Base-by-base conservation (phyloP, 2,329 filamentous ascomycete genomes). In the Fusarium fujikuroi region DNA sequence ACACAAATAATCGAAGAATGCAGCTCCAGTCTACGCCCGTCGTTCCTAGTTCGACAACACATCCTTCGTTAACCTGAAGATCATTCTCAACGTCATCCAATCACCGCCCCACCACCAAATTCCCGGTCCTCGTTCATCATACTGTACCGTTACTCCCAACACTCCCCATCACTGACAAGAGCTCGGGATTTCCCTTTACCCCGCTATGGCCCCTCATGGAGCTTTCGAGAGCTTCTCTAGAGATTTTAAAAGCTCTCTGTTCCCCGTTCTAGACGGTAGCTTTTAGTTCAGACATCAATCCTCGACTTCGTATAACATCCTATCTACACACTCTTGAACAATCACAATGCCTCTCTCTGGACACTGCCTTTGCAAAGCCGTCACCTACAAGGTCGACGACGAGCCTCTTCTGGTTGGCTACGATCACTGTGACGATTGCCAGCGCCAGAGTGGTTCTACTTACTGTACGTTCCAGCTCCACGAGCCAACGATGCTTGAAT, bases 391-490 rank as follows among this genome's bases (percentile, higher is more conserved):
- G 79, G 84, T 82, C 57, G 85, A 87, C 80, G 87, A 88, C 32
- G 83, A 81, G 54, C 87, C 87, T 60, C 78, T 88, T 61, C 47
- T 88, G 80, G 89, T 88, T 58, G 91, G 87, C 72, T 92, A 92
- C 80, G 92, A 92, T 79, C 91, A 92, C 85, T 92, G 91, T 78
- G 91, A 92, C 79, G 91, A 92, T 83, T 92, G 91, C 86, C 91
- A 92, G 83, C 90, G 91, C 78, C 91, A 92, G 83, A 88, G 83
- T 57, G 91, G 91, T 73, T 92, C 90, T 23, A 92, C 91, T 65
- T 92, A 92, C 82, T 92, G 89, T 90, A 81, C 72, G 87, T 79
- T n/a, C 34, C 25, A 44, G 40, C 28, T 47, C 34, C 19, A 19
- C 40, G 28, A 36, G 46, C 34, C 1, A 43, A 14, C 3, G 4